Evolutionary conservation across 495 filamentous ascomycete genomes (phyloP), one percentile per base, ranked within the genome.

Genomic region (Hypoxylon trugodes): DNA sequence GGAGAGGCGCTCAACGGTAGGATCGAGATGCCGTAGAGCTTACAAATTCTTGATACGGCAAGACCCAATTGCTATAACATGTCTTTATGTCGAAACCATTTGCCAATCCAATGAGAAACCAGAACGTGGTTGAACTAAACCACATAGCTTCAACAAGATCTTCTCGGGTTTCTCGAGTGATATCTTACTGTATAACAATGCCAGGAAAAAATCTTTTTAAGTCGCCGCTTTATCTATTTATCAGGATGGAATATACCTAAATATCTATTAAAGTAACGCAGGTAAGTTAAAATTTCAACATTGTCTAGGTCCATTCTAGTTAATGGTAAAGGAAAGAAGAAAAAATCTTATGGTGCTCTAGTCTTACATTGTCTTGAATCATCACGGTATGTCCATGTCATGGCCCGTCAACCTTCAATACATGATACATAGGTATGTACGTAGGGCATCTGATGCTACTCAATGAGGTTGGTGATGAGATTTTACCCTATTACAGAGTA

Each of bases 41-140:
- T 38, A 62, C 45, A 28, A 40, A 21, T 32, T 51, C 38, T 50
- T 35, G 21, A 32, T 46, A 57, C 13, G 15, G 21, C n/a, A 15
- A 46, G 59, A 22, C 45, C 59, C 37, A 43, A 63, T 63, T 35
- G n/a, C 48, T 64, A 66, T 61, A 62, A 43, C 46, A 35, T 67
- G 33, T 57, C 48, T 40, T 49, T 42, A 16, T 53, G 41, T 46
- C 15, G 33, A n/a, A n/a, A 43, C 33, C 43, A 56, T 62, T 58
- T 28, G 51, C 43, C 56, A 47, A 53, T 30, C 64, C 59, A 67
- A 67, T 67, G 19, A 38, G 59, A 26, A 38, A 53, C 25, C 47
- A 54, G 45, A 62, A 67, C 59, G 65, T 63, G 59, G 40, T 38
- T 49, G 8, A 24, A 40, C 38, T 55, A 50, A 10, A 59, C 41